Base-by-base conservation (phyloP, 2,329 filamentous ascomycete genomes). In the Biscogniauxia sp. region DNA sequence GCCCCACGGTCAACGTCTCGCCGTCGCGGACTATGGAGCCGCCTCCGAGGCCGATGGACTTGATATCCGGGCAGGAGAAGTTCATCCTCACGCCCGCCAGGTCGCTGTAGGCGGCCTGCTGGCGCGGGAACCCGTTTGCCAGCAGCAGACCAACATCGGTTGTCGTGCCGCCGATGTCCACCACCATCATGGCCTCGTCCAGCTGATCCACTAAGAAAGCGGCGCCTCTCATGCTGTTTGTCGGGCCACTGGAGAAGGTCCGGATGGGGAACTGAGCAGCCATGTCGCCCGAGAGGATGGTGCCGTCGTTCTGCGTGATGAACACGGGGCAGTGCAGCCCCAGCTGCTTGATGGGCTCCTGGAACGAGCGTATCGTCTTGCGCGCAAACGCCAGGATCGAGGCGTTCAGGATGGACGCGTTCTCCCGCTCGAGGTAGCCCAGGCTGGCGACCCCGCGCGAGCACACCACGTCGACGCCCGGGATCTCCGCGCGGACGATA, bases 91-190 rank as follows among this genome's bases (percentile, higher is more conserved):
- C 84, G 0, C 87, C 87, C 0, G 83, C 83, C 2, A 89, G 75
- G 32, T 87, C 81, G 37, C 83, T 86, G 63, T 86, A 88, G 0
- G 85, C 84, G 5, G 85, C 83, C 55, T 84, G 82, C 69, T 88
- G 84, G 32, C 86, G 78, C 0, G 87, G 88, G 55, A 89, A 87
- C 0, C 87, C 87, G 54, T 83, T 88, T 0, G 82, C 78, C 6
- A 86, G 78, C 3, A 90, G 71, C 0, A 88, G 72, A 0, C 87
- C 86, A 11, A 88, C 84, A 64, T 89, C 87, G 0, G 85, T 84
- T 0, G 87, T 89, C 0, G 87, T 90, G 2, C 87, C 87, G 0
- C 87, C 87, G 57, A 90, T 84, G 66, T 90, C 87, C 1, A 89
- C 82, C 0, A 89, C 86, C 76, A 89, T 84, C 65, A 80, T 74